Conservation (phyloP, 768 basidiomycete genomes). For the Lyophyllum shimeji region DNA sequence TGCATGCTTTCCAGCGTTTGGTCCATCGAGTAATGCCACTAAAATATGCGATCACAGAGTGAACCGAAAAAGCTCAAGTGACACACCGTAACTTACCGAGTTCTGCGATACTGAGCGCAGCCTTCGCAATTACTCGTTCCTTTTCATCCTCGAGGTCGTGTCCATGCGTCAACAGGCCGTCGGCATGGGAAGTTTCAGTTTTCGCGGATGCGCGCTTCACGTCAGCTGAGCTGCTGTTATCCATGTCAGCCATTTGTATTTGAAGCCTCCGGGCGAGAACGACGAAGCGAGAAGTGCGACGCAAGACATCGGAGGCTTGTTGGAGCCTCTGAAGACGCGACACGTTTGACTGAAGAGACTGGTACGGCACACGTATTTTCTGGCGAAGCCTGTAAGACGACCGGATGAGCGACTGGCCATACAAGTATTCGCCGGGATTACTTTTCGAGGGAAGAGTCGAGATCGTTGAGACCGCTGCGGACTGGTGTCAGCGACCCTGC, state of each 20-base stretch:
- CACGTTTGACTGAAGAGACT: constrained; percentile 70
- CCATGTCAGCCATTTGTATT: constrained; percentile 78
- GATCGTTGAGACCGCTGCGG: constrained; percentile 66
- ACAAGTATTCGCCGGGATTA: constrained; percentile 28
- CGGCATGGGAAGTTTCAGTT: constrained; percentile 9
- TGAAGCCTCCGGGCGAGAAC: constrained; percentile 81
- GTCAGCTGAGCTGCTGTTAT: constrained; percentile 24
- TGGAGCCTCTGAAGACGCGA: constrained; percentile 75
- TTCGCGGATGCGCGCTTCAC: constrained; percentile 13
- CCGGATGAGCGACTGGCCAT: constrained; percentile 20
- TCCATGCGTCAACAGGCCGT: constrained; percentile 21
- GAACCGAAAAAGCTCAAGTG: neutral
- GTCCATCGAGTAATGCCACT: constrained; percentile 55
- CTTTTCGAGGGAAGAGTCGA: constrained; percentile 80
- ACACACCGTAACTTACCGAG: constrained; percentile 55
- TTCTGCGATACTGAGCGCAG: constrained; percentile 93
- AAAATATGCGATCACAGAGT: constrained; percentile 4
- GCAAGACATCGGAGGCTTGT: constrained; percentile 79
- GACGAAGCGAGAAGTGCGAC: constrained; percentile 83
- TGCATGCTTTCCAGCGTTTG: constrained; percentile 12
- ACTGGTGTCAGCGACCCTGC: constrained; percentile 70
- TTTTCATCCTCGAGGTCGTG: constrained; percentile 69
- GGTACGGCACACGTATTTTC: constrained; percentile 87
- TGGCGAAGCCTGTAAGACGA: constrained; percentile 59
- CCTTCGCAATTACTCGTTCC: constrained; percentile 88